Conservation (phyloP, 306 rosid genomes). For the Cucurbita argyrosperma region DNA sequence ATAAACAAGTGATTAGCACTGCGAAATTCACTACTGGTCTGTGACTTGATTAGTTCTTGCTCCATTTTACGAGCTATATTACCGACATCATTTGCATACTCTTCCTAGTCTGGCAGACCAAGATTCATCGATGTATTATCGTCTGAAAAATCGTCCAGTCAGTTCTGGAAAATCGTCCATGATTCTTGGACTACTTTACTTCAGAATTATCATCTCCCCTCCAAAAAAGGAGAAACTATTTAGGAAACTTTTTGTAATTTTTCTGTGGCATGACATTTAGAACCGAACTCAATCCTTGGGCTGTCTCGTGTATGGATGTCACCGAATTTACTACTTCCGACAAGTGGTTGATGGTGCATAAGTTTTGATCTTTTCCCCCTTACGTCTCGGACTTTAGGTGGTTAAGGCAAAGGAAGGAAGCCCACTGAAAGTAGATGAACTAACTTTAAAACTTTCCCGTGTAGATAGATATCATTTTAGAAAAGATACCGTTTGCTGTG, state of each 20-base stretch:
- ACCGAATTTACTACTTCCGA: neutral
- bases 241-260: neutral
- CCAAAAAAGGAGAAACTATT: neutral
- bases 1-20: neutral
- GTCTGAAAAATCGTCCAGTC: neutral
- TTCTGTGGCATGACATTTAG: neutral
- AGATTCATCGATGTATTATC: neutral
- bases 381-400: neutral
- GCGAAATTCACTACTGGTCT: neutral
- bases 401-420: neutral
- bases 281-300: neutral
- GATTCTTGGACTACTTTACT: neutral
- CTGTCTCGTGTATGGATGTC: neutral
- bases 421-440: neutral
- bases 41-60: neutral
- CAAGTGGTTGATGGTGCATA: neutral
- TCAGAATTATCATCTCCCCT: neutral
- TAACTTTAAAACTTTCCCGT: neutral
- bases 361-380: neutral
- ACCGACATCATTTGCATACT: neutral
- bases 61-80: neutral
- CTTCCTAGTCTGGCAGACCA: neutral
- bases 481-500: neutral
- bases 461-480: neutral
- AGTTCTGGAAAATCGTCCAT: neutral